Percentiles rank a stretch among this genome's conserved stretches.
Evolutionary conservation across 2,329 filamentous ascomycete genomes (phyloP).

Genomic region (Orbilia ellipsospora): DNA sequence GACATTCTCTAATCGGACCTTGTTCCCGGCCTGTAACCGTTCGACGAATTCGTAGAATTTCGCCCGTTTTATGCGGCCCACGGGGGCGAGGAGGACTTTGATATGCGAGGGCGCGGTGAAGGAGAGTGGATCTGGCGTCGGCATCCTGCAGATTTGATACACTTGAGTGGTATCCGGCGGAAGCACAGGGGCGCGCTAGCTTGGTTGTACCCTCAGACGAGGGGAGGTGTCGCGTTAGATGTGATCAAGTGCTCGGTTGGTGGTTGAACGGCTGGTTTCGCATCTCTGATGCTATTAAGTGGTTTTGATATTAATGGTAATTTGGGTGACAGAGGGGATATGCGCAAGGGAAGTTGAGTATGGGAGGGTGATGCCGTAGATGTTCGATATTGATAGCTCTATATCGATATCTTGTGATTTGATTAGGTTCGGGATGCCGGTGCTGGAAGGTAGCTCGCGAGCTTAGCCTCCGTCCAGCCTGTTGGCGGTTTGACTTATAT

Average conservation of each 20-base stretch:
- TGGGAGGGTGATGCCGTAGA: conserved; percentile 30
- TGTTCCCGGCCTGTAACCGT: conserved; percentile 80
- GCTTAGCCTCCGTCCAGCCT: conserved; percentile 9
- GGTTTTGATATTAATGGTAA: not conserved
- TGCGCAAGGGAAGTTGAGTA: not conserved
- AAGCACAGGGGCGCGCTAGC: conserved; percentile 31
- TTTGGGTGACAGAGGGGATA: not conserved
- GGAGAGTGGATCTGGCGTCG: conserved; percentile 85
- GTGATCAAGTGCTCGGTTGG: conserved; percentile 29
- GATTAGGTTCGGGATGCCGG: too few species aligned
- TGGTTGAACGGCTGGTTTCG: conserved; percentile 7
- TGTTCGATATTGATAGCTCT: conserved; percentile 5
- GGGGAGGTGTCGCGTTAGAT: conserved; percentile 26
- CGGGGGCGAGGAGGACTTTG: conserved; percentile 84
- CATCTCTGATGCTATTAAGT: conserved; percentile 21
- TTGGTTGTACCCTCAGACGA: conserved; percentile 11
- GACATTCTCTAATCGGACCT: conserved; percentile 85
- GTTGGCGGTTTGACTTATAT: conserved; percentile 26
- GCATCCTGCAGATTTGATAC: conserved; percentile 47
- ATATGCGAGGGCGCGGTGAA: conserved; percentile 92
- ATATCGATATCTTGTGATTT: not conserved
- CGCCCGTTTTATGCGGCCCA: conserved; percentile 84
- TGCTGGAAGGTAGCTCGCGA: conserved; percentile 17
- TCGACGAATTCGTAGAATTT: conserved; percentile 83
- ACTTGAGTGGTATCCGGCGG: conserved; percentile 3